Conservation (phyloP, 345 rosid species). For the Tarenaya hassleriana region DNA sequence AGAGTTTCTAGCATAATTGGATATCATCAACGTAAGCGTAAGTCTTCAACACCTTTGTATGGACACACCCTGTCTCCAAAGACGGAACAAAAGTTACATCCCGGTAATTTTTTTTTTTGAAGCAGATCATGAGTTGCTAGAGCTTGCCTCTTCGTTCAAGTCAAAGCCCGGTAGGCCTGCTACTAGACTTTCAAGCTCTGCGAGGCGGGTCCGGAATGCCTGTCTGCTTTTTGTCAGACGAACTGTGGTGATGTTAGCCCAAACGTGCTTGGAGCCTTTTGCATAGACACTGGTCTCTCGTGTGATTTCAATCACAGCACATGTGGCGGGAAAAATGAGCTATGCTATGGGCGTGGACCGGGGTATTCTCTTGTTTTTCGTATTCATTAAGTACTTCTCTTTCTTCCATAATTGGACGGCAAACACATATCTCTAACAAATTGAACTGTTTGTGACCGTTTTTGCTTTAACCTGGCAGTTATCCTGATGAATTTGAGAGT, state of each 20-base stretch:
- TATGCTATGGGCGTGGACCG: constrained; percentile 95
- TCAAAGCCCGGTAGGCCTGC: constrained; percentile 68
- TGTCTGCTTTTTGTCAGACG: constrained; percentile 90
- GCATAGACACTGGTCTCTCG: constrained; percentile 79
- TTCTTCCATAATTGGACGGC: constrained; percentile 10
- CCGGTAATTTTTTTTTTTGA: constrained; percentile 17
- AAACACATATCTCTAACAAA: neutral
- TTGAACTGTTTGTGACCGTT: constrained; percentile 11
- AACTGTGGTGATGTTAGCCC: constrained; percentile 99
- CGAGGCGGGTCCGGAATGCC: constrained; percentile 84
- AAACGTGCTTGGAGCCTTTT: constrained; percentile 92
- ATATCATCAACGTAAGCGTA: constrained; percentile 45
- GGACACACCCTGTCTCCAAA: constrained; percentile 3
- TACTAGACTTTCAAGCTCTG: constrained; percentile 54
- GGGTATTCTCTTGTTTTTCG: constrained; percentile 47
- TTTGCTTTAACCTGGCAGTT: constrained; percentile 40
- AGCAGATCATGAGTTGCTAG: constrained; percentile 74
- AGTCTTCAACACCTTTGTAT: constrained; percentile 22
- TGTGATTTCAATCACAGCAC: constrained; percentile 99
- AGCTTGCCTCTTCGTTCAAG: constrained; percentile 84
- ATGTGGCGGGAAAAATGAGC: constrained; percentile 85
- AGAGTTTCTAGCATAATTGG: constrained; percentile 66
- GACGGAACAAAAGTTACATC: constrained; percentile 2
- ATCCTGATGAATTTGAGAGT: constrained; percentile 96
- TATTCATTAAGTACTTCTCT: neutral